Evolutionary conservation across 345 rosid species (phyloP).

Genomic region (Aethionema arabicum): DNA sequence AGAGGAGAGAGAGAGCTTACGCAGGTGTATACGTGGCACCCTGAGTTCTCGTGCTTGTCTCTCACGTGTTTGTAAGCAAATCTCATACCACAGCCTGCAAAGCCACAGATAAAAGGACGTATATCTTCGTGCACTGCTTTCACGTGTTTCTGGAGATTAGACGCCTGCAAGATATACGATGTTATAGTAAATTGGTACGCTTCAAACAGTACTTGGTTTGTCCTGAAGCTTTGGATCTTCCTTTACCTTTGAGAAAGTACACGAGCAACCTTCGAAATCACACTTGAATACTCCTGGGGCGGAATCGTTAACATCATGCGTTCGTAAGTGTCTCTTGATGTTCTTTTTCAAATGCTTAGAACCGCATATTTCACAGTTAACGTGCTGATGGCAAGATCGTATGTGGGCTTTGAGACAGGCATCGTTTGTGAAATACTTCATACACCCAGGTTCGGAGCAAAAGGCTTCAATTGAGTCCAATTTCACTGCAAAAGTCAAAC

Average conservation of each 20-base stretch:
- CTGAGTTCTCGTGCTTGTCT: conserved; percentile 67
- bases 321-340: conserved; percentile 65
- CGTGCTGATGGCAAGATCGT: conserved; percentile 55
- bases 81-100: conserved; percentile 61
- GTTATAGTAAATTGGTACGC: neutral
- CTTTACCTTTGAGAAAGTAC: conserved; percentile 65
- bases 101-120: conserved; percentile 55
- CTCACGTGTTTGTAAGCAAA: conserved; percentile 83
- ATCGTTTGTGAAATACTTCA: conserved; percentile 69
- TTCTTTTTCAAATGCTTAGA: conserved; percentile 67
- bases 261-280: conserved; percentile 55
- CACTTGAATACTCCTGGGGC: conserved; percentile 49
- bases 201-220: no score
- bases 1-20: conserved; percentile 47
- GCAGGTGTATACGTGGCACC: conserved; percentile 49
- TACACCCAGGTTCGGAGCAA: conserved; percentile 71
- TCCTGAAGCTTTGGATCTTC: neutral
- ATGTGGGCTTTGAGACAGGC: conserved; percentile 70
- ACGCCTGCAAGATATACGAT: conserved; percentile 44
- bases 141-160: conserved; percentile 64
- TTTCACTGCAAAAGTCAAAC: conserved; percentile 52
- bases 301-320: conserved; percentile 49
- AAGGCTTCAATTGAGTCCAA: conserved; percentile 67
- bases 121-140: conserved; percentile 68
- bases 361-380: conserved; percentile 65